Evolutionary conservation across 2,329 filamentous ascomycete species (phyloP).

Genomic region (Arthroderma sp.): DNA sequence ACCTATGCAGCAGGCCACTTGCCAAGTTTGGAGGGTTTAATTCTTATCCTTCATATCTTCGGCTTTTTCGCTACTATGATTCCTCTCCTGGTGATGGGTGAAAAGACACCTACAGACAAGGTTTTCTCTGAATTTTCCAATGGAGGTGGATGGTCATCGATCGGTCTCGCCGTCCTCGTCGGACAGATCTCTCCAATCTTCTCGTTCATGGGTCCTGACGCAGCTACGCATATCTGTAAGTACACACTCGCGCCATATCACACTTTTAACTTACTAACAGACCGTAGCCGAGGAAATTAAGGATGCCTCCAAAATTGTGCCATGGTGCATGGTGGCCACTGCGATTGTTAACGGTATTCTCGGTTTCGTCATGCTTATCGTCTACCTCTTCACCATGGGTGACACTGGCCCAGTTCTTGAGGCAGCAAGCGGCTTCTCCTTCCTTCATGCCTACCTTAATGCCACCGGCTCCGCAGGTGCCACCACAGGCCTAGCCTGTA

Average conservation of each 20-base stretch:
- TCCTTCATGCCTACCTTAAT: constrained; percentile 22
- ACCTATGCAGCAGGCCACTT: constrained; percentile 30
- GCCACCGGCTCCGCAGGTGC: constrained; percentile 18
- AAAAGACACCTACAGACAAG: constrained; percentile 26
- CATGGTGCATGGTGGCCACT: constrained; percentile 24
- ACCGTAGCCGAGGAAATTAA: constrained; percentile 27
- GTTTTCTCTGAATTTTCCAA: constrained; percentile 39
- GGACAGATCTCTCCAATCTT: constrained; percentile 24
- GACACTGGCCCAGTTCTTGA: constrained; percentile 16
- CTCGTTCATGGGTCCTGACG: constrained; percentile 25
- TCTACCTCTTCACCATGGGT: constrained; percentile 27
- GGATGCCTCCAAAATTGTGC: constrained; percentile 24
- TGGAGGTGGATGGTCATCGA: constrained; percentile 30
- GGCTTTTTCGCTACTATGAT: constrained; percentile 42
- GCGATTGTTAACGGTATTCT: constrained; percentile 24
- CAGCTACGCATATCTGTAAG: constrained; percentile 25
- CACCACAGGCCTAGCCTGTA: constrained; percentile 15
- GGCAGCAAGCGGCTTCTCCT: constrained; percentile 21
- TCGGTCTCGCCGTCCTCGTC: constrained; percentile 30
- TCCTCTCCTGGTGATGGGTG: constrained; percentile 31
- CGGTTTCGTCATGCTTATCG: constrained; percentile 26
- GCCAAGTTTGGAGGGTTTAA: constrained; percentile 36
- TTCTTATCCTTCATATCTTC: constrained; percentile 38
- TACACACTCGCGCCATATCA: background rate
- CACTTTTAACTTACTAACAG: background rate